Evolutionary conservation across 2,329 filamentous ascomycete genomes (phyloP), one percentile per base, ranked within the genome.

Genomic region (Botryosphaeria agaves): DNA sequence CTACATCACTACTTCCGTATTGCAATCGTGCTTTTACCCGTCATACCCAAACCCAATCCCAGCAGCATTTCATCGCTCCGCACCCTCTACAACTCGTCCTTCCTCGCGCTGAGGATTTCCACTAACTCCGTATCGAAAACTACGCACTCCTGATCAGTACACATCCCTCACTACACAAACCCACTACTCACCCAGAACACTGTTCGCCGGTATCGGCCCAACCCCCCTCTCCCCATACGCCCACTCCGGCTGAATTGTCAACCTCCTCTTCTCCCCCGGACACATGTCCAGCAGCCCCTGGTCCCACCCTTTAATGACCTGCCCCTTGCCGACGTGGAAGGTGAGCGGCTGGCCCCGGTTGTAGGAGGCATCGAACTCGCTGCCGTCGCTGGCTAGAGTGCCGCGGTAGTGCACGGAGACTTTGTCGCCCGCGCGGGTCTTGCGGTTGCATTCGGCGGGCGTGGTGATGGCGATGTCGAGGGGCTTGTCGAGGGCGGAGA

Each of bases 221-320:
- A 89, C 70, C 31, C 60, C 68, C 36, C 78, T 69, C 39, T 74
- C 61, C 35, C 87, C 87, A 51, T 94, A 95, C 30, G 76, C 87
- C 48, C 76, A 71, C 51, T 81, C 76, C 14, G 87, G 84, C 30
- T 84, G 83, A 31, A 98, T 89, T 17, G 83, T 95, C 50, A 98
- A 62, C 35, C 74, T 87, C 57, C 56, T 71, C 72, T 93, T 93
- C 66, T 98, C 87, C 39, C 89, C 89, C 43, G 89, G 77, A 58
- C 87, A 95, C 87, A 95, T 95, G 49, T 85, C 82, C 27, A 91
- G 51, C 15, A 95, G 69, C 31, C 87, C 87, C 49, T 92, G 62
- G 46, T 95, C 87, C 85, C 85, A 94, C 47, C 87, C 87, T 63
- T 89, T 84, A 58, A 98, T 98, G 35, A 95, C 89, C 53, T 80